These are phyloP conservation scores for Pyracantha coccinea DNA, from an alignment of 331 rosid species.

Conservation along the genomic window DNA sequence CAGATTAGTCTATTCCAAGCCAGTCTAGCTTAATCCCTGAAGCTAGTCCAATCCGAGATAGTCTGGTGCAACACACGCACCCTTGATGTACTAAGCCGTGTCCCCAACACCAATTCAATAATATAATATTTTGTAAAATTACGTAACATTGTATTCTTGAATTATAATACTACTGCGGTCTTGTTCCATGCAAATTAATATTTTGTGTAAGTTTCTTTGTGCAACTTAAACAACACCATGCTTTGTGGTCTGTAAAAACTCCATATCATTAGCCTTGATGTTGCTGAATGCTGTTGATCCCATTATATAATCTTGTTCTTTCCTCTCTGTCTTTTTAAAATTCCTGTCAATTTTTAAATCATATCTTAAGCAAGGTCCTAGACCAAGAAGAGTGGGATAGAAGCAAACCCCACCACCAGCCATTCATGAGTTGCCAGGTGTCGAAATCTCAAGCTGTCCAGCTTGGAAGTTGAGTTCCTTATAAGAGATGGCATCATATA, in stretches of 20 bases:
- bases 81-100: too few relatives aligned
- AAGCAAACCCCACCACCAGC: slow-evolving; percentile 17
- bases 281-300: background rate
- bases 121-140: background rate
- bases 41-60: too few relatives aligned
- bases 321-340: background rate
- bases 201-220: too few relatives aligned
- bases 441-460: background rate
- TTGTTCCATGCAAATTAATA: too few relatives aligned
- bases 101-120: background rate
- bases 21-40: too few relatives aligned
- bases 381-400: slow-evolving; percentile 15
- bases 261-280: background rate
- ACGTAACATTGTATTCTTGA: too few relatives aligned
- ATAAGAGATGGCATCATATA: slow-evolving; percentile 21
- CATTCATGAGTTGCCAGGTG: slow-evolving; percentile 26
- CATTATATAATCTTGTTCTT: background rate
- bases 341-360: background rate
- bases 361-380: slow-evolving; percentile 16
- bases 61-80: too few relatives aligned
- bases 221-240: background rate
- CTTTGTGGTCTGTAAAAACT: background rate
- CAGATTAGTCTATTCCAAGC: too few relatives aligned
- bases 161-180: too few relatives aligned
- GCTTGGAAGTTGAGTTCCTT: slow-evolving; percentile 31